Conservation (phyloP, 345 rosid species). For the Dipteronia sinensis region DNA sequence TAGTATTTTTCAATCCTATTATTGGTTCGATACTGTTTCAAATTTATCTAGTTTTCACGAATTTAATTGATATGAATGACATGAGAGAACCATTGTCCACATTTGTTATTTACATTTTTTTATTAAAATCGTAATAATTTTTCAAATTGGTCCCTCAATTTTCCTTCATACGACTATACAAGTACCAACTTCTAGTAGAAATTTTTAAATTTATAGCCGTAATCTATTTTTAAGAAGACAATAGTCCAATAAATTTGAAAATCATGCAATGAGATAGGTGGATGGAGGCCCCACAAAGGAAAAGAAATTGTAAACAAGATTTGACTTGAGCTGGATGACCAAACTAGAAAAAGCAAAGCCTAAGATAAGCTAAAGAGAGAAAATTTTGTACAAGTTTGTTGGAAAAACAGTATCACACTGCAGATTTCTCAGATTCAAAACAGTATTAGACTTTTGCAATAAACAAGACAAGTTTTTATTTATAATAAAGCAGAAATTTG, state of each 20-base stretch:
- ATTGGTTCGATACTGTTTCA: too few species aligned
- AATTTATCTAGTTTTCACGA: too few species aligned
- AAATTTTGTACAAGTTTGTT: neutral
- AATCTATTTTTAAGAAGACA: neutral
- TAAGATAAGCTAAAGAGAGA: neutral
- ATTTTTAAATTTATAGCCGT: neutral
- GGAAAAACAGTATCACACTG: slow-evolving; percentile 2
- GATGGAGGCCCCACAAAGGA: slow-evolving; percentile 27
- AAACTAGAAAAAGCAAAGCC: neutral
- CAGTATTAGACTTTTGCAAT: slow-evolving; percentile 25
- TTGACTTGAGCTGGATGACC: slow-evolving; percentile 35
- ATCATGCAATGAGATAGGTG: neutral
- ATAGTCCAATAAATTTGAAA: slow-evolving; percentile 22
- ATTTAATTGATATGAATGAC: too few species aligned
- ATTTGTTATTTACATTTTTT: too few species aligned
- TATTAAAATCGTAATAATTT: too few species aligned
- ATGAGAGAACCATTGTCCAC: too few species aligned
- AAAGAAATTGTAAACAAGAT: slow-evolving; percentile 19
- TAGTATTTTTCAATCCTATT: too few species aligned
- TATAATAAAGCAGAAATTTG: slow-evolving; percentile 19
- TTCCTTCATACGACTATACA: too few species aligned
- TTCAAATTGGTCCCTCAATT: too few species aligned
- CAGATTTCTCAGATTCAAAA: slow-evolving; percentile 19
- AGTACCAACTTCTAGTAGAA: too few species aligned
- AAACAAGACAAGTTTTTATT: neutral